Evolutionary conservation across 306 rosid genomes (phyloP).

Genomic region (Astragalus glycyphyllos): DNA sequence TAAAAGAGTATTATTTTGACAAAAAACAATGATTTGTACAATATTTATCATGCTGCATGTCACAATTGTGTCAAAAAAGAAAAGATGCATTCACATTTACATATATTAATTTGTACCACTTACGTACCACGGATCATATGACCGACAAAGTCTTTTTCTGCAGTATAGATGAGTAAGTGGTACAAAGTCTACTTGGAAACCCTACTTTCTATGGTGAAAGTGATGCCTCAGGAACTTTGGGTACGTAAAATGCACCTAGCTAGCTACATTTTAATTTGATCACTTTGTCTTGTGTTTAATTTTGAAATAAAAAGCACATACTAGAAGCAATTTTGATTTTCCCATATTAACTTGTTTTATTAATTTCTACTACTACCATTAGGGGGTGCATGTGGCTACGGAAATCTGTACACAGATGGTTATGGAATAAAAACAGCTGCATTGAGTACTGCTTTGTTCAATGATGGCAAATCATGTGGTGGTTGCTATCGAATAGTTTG

Average conservation of each 20-base stretch:
- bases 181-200: too few species aligned
- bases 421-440: conserved; percentile 75
- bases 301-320: too few species aligned
- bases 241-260: conserved; percentile 40
- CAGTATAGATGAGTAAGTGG: too few species aligned
- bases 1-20: conserved; percentile 2
- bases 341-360: conserved; percentile 4
- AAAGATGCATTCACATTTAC: conserved; percentile 12
- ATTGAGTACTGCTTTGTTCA: conserved; percentile 62
- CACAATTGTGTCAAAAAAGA: too few species aligned
- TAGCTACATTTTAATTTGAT: neutral
- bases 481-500: conserved; percentile 74
- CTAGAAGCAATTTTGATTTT: neutral
- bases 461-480: conserved; percentile 69
- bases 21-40: too few species aligned
- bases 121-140: conserved; percentile 51
- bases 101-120: conserved; percentile 46
- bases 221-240: conserved; percentile 74
- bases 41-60: too few species aligned
- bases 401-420: conserved; percentile 54
- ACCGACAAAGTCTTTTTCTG: conserved; percentile 30
- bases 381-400: conserved; percentile 89
- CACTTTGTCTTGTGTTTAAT: neutral
- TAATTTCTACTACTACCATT: neutral
- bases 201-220: conserved; percentile 66